Evolutionary conservation across 2,329 filamentous ascomycete species (phyloP).

Genomic region (Aspergillus eucalypticola): DNA sequence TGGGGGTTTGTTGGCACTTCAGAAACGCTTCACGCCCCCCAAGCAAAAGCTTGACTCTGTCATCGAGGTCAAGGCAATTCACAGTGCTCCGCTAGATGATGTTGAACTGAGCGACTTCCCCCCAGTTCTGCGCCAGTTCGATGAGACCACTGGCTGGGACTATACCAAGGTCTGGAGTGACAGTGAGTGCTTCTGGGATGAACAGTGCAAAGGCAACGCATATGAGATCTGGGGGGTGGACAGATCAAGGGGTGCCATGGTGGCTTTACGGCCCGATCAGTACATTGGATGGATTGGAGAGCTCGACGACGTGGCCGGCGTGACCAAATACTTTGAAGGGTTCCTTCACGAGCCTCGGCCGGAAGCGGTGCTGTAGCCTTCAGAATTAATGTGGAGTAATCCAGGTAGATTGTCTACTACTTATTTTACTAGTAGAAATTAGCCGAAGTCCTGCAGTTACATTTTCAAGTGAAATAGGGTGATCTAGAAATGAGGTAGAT

Average conservation of each 20-base stretch:
- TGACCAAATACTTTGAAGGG: slow-evolving; percentile 27
- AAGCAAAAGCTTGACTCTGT: slow-evolving; percentile 46
- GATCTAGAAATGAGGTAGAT: not conserved
- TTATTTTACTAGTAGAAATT: no score
- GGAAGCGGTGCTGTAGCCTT: not conserved
- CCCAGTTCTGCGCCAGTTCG: slow-evolving; percentile 51
- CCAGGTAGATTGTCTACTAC: no score
- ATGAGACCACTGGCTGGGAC: slow-evolving; percentile 53
- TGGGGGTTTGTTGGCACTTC: slow-evolving; percentile 33
- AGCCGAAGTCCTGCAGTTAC: no score
- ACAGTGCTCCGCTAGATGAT: slow-evolving; percentile 53
- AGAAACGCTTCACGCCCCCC: slow-evolving; percentile 45
- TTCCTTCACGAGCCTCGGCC: slow-evolving; percentile 12
- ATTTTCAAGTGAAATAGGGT: not conserved
- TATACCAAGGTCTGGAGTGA: slow-evolving; percentile 61
- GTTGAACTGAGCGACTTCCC: slow-evolving; percentile 55
- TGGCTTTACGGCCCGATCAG: slow-evolving; percentile 30
- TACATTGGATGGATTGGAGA: slow-evolving; percentile 33
- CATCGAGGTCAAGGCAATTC: slow-evolving; percentile 63
- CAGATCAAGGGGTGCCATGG: slow-evolving; percentile 22
- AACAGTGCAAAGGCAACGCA: slow-evolving; percentile 26
- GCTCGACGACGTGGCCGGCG: slow-evolving; percentile 24
- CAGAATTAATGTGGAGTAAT: no score
- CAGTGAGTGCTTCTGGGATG: slow-evolving; percentile 34
- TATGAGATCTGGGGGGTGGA: slow-evolving; percentile 31